A percentile compares a stretch with the other conserved stretches of the same genome.
phyloP scores from a whole-genome alignment of 2,329 filamentous ascomycete genomes.

The Ambrosiella xylebori region DNA sequence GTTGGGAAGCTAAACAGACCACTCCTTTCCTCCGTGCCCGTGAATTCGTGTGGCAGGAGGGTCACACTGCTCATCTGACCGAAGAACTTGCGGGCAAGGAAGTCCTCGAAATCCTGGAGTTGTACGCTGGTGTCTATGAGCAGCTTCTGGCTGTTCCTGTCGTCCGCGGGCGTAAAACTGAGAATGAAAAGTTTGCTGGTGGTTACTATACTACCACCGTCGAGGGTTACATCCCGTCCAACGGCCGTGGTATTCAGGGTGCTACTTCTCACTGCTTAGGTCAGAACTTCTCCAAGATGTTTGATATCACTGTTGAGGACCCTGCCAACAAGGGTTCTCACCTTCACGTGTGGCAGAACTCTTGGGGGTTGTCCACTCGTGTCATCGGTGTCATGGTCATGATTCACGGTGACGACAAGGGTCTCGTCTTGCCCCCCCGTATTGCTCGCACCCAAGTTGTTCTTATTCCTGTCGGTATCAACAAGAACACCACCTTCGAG shows the following conservation, averaged over 20 bases:
- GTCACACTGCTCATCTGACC: slow-evolving; percentile 76
- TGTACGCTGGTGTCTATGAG: slow-evolving; percentile 84
- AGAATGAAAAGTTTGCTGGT: slow-evolving; percentile 96
- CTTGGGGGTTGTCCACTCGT: slow-evolving; percentile 93
- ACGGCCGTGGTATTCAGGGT: slow-evolving; percentile 90
- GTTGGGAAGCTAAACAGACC: slow-evolving; percentile 94
- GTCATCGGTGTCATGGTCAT: slow-evolving; percentile 98
- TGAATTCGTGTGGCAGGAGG: slow-evolving; percentile 97
- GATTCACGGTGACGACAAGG: slow-evolving; percentile 92
- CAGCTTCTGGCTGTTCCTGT: slow-evolving; percentile 88
- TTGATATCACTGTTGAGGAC: slow-evolving; percentile 92
- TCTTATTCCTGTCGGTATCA: slow-evolving; percentile 84
- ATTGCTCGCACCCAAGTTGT: slow-evolving; percentile 75
- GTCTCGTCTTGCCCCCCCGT: slow-evolving; percentile 78
- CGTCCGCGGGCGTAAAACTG: slow-evolving; percentile 84
- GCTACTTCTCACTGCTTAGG: slow-evolving; percentile 88
- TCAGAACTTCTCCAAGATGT: slow-evolving; percentile 99
- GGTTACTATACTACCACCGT: slow-evolving; percentile 93
- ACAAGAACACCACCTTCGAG: slow-evolving; percentile 67
- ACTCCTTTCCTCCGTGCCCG: slow-evolving; percentile 77
- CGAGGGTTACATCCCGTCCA: slow-evolving; percentile 90
- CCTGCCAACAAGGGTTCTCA: slow-evolving; percentile 64
- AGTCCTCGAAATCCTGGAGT: slow-evolving; percentile 81
- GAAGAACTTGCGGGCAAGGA: slow-evolving; percentile 67
- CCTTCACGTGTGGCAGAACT: slow-evolving; percentile 93